These are phyloP conservation scores for Solanum clarkiae DNA, from an alignment of 257 asterid genomes.

Conservation along the genomic window DNA sequence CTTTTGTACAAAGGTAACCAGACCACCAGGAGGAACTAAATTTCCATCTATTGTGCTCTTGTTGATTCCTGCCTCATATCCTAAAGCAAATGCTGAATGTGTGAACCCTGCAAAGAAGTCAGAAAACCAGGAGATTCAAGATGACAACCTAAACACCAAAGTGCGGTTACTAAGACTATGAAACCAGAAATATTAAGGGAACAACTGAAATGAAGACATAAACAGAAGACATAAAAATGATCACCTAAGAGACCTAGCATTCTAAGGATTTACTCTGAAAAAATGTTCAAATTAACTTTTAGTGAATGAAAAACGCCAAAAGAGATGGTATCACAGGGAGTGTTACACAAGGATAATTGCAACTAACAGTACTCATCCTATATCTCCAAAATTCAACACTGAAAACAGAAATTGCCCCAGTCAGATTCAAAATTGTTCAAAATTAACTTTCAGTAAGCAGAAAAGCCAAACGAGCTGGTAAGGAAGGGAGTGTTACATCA, in stretches of 20 bases:
- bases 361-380: not conserved
- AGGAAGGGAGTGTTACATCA: not conserved
- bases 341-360: not conserved
- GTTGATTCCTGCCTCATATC: conserved; percentile 80
- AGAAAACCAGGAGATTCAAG: not conserved
- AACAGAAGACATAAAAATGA: not conserved
- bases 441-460: not conserved
- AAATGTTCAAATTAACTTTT: not conserved
- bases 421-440: not conserved
- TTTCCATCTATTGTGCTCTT: conserved; percentile 70
- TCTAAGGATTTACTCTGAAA: not conserved
- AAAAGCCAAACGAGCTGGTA: not conserved
- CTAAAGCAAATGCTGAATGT: conserved; percentile 82
- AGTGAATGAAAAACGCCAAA: not conserved
- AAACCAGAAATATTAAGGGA: not conserved
- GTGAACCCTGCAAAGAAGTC: conserved; percentile 56
- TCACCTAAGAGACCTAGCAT: not conserved
- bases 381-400: not conserved
- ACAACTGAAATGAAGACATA: not conserved
- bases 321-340: not conserved
- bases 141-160: not conserved
- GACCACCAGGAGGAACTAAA: conserved; percentile 95
- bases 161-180: not conserved
- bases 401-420: not conserved
- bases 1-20: conserved; percentile 74